Evolutionary conservation across 1,139 yeast species (phyloP), one percentile per base, ranked within the genome.

Genomic region (Saccharomyces hybrid): DNA sequence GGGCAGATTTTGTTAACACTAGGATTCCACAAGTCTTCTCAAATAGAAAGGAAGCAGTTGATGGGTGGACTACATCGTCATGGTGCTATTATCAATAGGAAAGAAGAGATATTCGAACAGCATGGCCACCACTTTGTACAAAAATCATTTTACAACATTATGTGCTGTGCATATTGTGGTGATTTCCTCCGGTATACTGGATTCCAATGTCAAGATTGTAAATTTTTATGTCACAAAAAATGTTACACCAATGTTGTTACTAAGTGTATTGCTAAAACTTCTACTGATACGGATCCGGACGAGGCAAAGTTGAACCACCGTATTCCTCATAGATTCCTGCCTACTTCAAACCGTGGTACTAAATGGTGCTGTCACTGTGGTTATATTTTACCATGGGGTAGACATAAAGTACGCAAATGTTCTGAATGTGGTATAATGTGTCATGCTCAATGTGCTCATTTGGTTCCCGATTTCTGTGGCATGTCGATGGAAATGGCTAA

Each of bases 351-450:
- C 68, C 86, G 91, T 74, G 95, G 97, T 64, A 95, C 99, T 5
- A 91, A 91, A 68, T 93, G 99, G 99, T 93, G 99, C 73, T 93
- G 98, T 66, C 99, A 93, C 69, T 93, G 99, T 78, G 99, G 99
- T 58, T 90, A 89, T 69, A 83, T 93, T 54, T 77, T 93, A 60
- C 98, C 99, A 5, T 85, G 97, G 85, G 97, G 98, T 54, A 83
- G 85, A 66, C 90, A 89, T 72, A 90, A 88, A 67, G 96, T 90
- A n/a, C 81, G 97, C 52, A 93, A 90, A 70, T 93, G 99, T 78
- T 76, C 86, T 7, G 99, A 93, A 66, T 93, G 99, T 81, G 95
- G 95, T 47, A 82, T 90, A 30, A 88, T 91, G 84, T 91, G 97
- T 66, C 99, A 93, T 69, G 81, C 95, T 5, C 83, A 84, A 52